Evolutionary conservation across 1,139 yeast species (phyloP), one percentile per base, ranked within the genome.

Genomic region (Yarrowia galli): DNA sequence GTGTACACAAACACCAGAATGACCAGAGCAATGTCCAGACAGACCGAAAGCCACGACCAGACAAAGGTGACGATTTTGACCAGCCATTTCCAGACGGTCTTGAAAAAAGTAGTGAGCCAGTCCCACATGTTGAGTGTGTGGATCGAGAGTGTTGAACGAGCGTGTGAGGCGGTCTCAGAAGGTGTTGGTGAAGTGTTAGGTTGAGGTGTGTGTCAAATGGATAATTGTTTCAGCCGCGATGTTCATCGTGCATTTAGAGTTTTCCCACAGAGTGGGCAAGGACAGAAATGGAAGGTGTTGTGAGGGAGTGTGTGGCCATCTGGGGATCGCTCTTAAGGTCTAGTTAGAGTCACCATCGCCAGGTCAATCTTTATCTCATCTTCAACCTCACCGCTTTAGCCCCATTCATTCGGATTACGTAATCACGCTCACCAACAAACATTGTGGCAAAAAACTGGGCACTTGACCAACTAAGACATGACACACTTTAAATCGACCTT

Each of bases 51-150:
- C 64, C 64, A 58, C 13, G 64, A 58, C 64, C 64, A 58, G 13
- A 43, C 32, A 16, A 43, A 42, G 22, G 64, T 20, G 22, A 58
- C 43, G 20, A 58, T 3, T 12, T 40, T 58, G 22, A 16, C 10
- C 20, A 58, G 49, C 64, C 64, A 58, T 32, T 20, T 15, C 64
- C 64, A 58, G 35, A 58, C 20, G 32, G 64, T 58, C 28, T 42
- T 43, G 42, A 58, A 58, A 43, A 58, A 28, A 10, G 35, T 32
- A 16, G 64, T 13, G 20, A 58, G 64, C 64, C 64, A 58, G 32
- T 58, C 64, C 64, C 64, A 58, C 64, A 58, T 58, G 64, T 58
- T 58, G 64, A 43, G 64, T 58, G 64, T 58, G 64, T 54, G 48
- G 46, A 36, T 53, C 25, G 20, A n/a, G 60, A 10, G 60, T 53